A percentile compares a stretch with the other conserved stretches of the same genome.
phyloP scores from a whole-genome alignment of 257 asterid genomes.

The Ehretia macrophylla region DNA sequence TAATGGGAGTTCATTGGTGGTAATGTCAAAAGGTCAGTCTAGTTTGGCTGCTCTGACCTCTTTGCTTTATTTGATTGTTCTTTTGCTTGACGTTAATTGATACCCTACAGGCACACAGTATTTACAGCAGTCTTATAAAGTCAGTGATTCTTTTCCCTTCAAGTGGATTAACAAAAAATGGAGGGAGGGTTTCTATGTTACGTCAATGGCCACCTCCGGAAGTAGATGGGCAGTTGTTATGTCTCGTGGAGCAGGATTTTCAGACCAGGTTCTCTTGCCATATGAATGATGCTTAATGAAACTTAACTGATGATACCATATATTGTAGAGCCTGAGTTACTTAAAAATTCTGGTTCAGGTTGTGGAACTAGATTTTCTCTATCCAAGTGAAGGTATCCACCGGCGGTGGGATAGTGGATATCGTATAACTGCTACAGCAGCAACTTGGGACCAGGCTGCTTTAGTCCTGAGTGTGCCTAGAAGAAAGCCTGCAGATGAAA shows the following conservation, averaged over 20 bases:
- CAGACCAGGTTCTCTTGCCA: constrained; percentile 55
- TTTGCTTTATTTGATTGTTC: background rate
- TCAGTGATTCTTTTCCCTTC: constrained; percentile 79
- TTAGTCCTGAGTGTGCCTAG: constrained; percentile 64
- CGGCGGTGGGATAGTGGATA: constrained; percentile 74
- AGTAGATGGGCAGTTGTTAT: constrained; percentile 74
- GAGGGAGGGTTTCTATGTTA: constrained; percentile 76
- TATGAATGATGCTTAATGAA: too few species aligned
- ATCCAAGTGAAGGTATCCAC: constrained; percentile 89
- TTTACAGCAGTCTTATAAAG: constrained; percentile 81
- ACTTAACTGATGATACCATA: too few species aligned
- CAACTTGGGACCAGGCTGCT: constrained; percentile 73
- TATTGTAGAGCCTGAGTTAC: background rate
- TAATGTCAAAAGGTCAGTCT: constrained; percentile 78
- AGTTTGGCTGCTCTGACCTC: background rate
- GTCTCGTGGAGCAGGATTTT: constrained; percentile 79
- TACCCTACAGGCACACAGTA: constrained; percentile 57
- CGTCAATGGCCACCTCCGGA: constrained; percentile 88
- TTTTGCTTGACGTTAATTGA: background rate
- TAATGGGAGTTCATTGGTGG: constrained; percentile 74
- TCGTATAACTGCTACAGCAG: constrained; percentile 79
- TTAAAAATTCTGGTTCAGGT: constrained; percentile 30
- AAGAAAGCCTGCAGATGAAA: constrained; percentile 58
- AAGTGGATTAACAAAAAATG: constrained; percentile 96
- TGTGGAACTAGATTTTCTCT: constrained; percentile 81